phyloP scores from a whole-genome alignment of 257 asterid genomes.

The Knoxia roxburghii region DNA sequence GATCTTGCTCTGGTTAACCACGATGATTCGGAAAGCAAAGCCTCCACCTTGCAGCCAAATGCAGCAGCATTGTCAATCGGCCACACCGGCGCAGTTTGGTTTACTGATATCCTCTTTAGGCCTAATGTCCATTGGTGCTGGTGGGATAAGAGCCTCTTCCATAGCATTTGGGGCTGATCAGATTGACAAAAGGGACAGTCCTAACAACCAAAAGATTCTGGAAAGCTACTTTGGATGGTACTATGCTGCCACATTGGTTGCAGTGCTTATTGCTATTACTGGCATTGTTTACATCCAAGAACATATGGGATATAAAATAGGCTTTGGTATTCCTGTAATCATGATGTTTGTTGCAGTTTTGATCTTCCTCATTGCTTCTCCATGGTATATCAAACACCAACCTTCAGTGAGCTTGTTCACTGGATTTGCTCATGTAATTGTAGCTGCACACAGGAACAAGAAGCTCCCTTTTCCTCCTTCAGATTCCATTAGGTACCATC shows the following conservation, averaged over 20 bases:
- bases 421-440: constrained; percentile 38
- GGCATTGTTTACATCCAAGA: constrained; percentile 63
- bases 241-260: constrained; percentile 44
- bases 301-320: constrained; percentile 56
- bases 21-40: constrained; percentile 41
- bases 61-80: constrained; percentile 31
- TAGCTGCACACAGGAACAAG: constrained; percentile 45
- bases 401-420: constrained; percentile 38
- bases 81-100: constrained; percentile 37
- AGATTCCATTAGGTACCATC: constrained; percentile 29
- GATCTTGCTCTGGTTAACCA: constrained; percentile 52
- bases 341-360: constrained; percentile 48
- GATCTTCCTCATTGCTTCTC: constrained; percentile 40
- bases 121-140: constrained; percentile 64
- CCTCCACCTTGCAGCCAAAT: constrained; percentile 36
- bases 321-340: constrained; percentile 55
- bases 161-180: constrained; percentile 75
- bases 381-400: constrained; percentile 38
- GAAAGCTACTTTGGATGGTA: constrained; percentile 66
- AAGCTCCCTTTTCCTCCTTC: constrained; percentile 24
- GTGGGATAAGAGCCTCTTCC: constrained; percentile 62
- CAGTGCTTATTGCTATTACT: constrained; percentile 49
- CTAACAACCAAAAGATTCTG: constrained; percentile 28
- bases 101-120: constrained; percentile 41
- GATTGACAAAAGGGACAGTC: constrained; percentile 32